Evolutionary conservation across 169 alveolate genomes (phyloP).

Genomic region (Plasmodium reichenowi): DNA sequence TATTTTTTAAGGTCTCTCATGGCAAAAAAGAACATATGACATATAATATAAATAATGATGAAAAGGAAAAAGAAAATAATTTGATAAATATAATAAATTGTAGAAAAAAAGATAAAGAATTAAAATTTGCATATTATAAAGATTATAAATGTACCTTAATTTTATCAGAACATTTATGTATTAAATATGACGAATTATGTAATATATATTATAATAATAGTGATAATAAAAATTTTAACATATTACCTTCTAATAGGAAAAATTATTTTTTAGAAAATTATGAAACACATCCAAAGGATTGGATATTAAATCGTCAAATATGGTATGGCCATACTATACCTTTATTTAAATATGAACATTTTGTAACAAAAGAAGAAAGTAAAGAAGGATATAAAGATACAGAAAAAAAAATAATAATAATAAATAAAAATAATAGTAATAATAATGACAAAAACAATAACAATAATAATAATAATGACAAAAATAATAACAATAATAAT

Average conservation of each 20-base stretch:
- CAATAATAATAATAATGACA: too few species aligned
- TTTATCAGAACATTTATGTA: constrained; percentile 26
- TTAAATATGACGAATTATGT: constrained; percentile 16
- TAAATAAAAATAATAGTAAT: too few species aligned
- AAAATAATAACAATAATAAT: too few species aligned
- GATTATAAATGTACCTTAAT: constrained; percentile 17
- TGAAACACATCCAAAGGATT: background rate
- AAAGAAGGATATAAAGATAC: background rate
- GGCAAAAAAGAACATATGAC: background rate
- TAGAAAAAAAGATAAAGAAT: background rate
- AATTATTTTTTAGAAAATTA: constrained; percentile 13
- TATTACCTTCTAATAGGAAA: constrained; percentile 35
- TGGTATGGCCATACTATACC: constrained; percentile 45
- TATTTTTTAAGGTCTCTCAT: too few species aligned
- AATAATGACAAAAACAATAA: too few species aligned
- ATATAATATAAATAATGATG: background rate
- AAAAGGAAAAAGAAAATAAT: background rate
- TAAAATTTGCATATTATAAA: constrained; percentile 29
- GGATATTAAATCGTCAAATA: constrained; percentile 43
- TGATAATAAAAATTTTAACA: background rate
- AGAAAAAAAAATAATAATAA: too few species aligned
- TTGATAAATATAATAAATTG: background rate
- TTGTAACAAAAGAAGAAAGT: background rate
- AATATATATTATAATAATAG: constrained; percentile 10
- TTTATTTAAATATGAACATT: constrained; percentile 31